Evolutionary conservation across 805 yeast species (phyloP), one percentile per base, ranked within the genome.

Genomic region (Wickerhamiella cacticola): DNA sequence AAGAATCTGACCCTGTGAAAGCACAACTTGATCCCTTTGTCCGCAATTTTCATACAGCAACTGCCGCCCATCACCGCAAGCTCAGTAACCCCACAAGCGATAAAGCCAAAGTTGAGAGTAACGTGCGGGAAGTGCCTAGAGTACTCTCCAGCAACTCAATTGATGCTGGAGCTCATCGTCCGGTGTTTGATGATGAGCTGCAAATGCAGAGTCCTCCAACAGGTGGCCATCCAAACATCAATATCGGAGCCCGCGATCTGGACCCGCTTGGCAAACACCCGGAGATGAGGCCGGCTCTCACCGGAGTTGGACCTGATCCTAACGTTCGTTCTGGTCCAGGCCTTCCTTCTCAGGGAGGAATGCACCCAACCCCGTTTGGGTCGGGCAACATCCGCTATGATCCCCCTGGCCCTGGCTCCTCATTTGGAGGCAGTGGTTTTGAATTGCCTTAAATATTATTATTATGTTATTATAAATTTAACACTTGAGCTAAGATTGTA

Each of bases 401-500:
- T 25, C 40, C 46, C 15, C 46, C 46, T 2, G 46, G 46, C 6
- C 40, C 46, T 4, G 24, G 23, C 18, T 28, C 33, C 6, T 25
- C 24, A 8, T 26, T 22, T 42, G 38, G 38, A 13, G 25, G 41
- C 28, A 21, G 12, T 34, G 36, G 36, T 9, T 31, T 31, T 31
- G 21, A 26, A 8, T 10, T 40, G 23, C 43, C 43, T 24, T 40
- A 24, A 22, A 39, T 22, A 16, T 19, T 21, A 6, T 18, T 12
- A 36, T 38, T 23, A 23, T 12, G n/a, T 7, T 29, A 29, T 12
- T 29, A 29, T 29, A 13, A 13, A 29, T 29, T 13, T 12, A 29
- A 12, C n/a, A 5, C 5, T 9, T 8, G 15, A 7, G 7, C 41
- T 39, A 77, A 47, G 72, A 74, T 60, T 89, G 96, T 51, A 89